Conservation (phyloP, 2,329 filamentous ascomycete genomes). For the Fusarium sp. region DNA sequence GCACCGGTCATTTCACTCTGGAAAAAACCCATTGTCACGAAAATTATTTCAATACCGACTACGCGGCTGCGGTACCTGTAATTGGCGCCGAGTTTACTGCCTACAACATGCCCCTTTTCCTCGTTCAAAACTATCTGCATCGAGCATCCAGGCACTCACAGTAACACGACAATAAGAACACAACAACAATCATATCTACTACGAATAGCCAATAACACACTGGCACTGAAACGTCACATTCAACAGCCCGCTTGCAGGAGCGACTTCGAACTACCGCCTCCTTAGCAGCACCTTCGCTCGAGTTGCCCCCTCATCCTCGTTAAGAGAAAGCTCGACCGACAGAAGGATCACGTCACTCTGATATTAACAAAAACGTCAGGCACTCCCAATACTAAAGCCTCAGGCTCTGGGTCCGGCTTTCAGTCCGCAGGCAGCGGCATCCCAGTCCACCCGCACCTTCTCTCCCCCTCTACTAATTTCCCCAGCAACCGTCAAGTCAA, state of each 20-base stretch:
- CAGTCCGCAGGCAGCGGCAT: not conserved
- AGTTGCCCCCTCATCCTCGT: not conserved
- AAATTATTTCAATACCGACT: rapidly evolving
- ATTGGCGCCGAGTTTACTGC: not conserved
- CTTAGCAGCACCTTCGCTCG: not conserved
- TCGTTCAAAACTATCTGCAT: not conserved
- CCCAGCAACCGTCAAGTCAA: not conserved
- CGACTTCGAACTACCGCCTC: not conserved
- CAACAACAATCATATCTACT: not conserved
- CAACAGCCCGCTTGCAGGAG: not conserved
- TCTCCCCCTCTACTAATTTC: not conserved
- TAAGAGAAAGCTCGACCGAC: not conserved
- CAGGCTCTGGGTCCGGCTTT: no score
- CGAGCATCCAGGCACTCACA: not conserved
- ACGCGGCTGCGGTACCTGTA: rapidly evolving
- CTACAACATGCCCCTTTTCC: no score
- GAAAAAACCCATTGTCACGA: no score
- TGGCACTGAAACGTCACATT: not conserved
- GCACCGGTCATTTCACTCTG: no score
- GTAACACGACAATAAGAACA: no score
- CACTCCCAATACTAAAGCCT: not conserved
- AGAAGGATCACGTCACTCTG: not conserved
- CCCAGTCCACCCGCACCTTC: not conserved
- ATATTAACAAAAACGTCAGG: no score
- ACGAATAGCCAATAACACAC: no score